A percentile compares a stretch with the other conserved stretches of the same genome.
phyloP scores from a whole-genome alignment of 2,329 filamentous ascomycete species.

The Fusarium sp. region DNA sequence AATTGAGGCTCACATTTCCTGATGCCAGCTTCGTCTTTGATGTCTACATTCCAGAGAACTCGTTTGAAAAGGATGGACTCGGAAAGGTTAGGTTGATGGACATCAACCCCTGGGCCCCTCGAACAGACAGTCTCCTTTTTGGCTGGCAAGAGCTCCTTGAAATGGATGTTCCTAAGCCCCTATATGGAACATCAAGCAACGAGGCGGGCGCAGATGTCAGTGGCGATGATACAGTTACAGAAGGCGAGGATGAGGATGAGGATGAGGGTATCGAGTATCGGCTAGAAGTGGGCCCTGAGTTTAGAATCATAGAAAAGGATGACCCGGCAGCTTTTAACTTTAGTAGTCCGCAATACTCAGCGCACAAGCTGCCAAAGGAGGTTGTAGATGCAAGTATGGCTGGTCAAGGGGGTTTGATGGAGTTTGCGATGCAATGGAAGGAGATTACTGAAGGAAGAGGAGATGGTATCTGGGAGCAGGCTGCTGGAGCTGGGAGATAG shows the following conservation, averaged over 20 bases:
- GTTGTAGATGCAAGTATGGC: constrained; percentile 80
- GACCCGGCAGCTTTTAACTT: constrained; percentile 93
- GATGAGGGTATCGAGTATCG: constrained; percentile 62
- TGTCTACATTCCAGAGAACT: constrained; percentile 84
- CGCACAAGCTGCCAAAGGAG: constrained; percentile 94
- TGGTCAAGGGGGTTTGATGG: constrained; percentile 81
- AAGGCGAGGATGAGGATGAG: constrained; percentile 56
- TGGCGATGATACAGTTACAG: constrained; percentile 55
- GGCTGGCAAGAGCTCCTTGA: constrained; percentile 89
- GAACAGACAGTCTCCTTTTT: constrained; percentile 91
- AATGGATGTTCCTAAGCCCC: constrained; percentile 71
- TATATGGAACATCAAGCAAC: constrained; percentile 62
- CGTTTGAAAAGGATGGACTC: constrained; percentile 68
- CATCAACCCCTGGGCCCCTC: constrained; percentile 92
- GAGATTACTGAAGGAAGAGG: constrained; percentile 64
- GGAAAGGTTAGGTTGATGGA: constrained; percentile 88
- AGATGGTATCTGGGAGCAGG: constrained; percentile 57
- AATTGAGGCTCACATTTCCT: constrained; percentile 81
- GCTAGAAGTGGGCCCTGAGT: constrained; percentile 77
- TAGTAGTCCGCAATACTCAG: constrained; percentile 87
- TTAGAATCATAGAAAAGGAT: constrained; percentile 84
- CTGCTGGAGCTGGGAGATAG: constrained; percentile 34
- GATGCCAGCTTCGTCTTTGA: constrained; percentile 91
- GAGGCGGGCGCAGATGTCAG: constrained; percentile 53
- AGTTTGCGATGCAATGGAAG: constrained; percentile 84